These are phyloP conservation scores for Verticillium zaregamsianum DNA, from an alignment of 2,329 filamentous ascomycete genomes.

Conservation along the genomic window DNA sequence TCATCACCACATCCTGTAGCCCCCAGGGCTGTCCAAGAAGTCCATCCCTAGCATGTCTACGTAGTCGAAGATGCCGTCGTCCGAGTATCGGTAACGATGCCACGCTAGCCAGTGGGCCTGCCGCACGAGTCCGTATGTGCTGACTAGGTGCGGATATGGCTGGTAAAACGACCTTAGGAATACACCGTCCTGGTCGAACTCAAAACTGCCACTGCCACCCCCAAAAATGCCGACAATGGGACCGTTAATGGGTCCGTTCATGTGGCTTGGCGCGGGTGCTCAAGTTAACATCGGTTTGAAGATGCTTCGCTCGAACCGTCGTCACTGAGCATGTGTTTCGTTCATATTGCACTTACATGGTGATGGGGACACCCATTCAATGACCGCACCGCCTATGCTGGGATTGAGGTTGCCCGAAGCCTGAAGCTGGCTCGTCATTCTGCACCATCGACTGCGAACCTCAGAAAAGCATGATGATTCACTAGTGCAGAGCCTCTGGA, in stretches of 20 bases:
- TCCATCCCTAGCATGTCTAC: background rate
- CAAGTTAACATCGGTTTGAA: background rate
- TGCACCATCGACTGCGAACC: no score
- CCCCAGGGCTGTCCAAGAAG: background rate
- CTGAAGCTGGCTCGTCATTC: no score
- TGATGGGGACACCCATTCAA: no score
- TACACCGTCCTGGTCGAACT: background rate
- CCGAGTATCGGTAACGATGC: background rate
- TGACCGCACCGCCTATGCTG: no score
- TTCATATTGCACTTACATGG: no score
- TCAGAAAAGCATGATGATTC: no score
- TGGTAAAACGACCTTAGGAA: background rate
- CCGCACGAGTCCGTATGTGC: background rate
- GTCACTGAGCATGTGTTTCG: no score
- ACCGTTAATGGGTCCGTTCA: background rate
- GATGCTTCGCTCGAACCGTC: background rate
- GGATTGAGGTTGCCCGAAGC: no score
- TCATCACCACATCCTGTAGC: background rate
- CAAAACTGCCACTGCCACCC: background rate
- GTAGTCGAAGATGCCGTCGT: background rate
- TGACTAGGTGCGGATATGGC: background rate
- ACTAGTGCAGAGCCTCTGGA: no score
- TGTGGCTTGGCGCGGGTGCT: background rate
- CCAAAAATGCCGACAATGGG: background rate
- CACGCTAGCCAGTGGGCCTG: background rate